These are phyloP conservation scores for Trametes maxima DNA, from an alignment of 768 basidiomycete species.

Conservation along the genomic window DNA sequence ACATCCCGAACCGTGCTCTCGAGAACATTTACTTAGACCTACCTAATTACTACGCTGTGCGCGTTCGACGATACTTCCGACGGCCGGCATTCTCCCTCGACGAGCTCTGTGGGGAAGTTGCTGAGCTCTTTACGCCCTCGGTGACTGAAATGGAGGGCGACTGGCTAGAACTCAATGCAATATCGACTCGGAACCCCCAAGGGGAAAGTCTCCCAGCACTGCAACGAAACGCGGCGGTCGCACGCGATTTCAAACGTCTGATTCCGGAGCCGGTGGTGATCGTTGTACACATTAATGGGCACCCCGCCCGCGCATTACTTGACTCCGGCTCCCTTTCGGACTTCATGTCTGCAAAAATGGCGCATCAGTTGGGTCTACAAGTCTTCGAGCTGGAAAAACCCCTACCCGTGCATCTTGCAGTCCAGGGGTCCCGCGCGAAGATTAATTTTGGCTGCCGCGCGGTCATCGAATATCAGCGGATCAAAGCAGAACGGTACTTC, in stretches of 20 bases:
- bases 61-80: background rate
- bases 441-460: constrained; percentile 23
- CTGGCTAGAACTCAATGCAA: background rate
- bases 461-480: constrained; percentile 6
- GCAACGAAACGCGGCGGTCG: constrained; percentile 5
- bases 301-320: constrained; percentile 18
- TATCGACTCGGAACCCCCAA: background rate
- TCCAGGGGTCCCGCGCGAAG: constrained; percentile 33
- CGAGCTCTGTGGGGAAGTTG: constrained; percentile 3
- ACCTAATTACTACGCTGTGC: constrained; percentile 1
- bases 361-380: constrained; percentile 29
- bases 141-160: no score
- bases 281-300: constrained; percentile 23
- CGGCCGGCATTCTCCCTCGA: background rate
- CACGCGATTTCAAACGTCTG: constrained; percentile 1
- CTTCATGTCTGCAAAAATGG: constrained; percentile 34
- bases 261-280: constrained; percentile 23
- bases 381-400: constrained; percentile 26
- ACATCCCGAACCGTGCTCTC: background rate
- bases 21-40: constrained; percentile 6
- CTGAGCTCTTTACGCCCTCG: background rate
- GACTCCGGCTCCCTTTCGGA: constrained; percentile 36
- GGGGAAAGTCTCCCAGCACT: background rate
- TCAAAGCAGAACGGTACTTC: background rate
- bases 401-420: constrained; percentile 34